Base-by-base conservation (phyloP, 257 asterid genomes). In the Solanum virginianum region DNA sequence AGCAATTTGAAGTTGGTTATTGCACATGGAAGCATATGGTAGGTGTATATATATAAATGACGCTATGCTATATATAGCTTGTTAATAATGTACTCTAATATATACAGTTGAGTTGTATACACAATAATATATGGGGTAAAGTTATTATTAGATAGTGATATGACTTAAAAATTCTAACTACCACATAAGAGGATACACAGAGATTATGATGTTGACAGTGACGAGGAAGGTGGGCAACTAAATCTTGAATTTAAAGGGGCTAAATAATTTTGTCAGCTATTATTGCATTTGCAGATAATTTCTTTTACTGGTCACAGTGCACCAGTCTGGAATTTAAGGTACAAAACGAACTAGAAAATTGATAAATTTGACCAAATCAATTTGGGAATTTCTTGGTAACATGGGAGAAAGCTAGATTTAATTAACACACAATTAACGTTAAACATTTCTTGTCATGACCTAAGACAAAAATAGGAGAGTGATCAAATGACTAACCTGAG, bases 21-120 rank as follows among this genome's bases (percentile, higher is more conserved):
- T 18, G 66, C 87, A 87, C 89, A 72, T 84, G 89, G 80, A 84
- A 49, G n/a, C 83, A 70, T 81, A 84, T 83, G 86, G 75, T 77
- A 43, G 86, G 86, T 65, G 79, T 1, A 68, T 66, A 24, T 36
- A 36, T 36, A 36, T 36, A 36, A 9, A 72, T 53, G 20, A 77
- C 26, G 26, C 17, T 77, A 16, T 8, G 26, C 82, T 51, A 70
- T 39, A 69, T 36, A 43, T 72, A 77, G 82, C 24, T 77, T 77
- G 47, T 77, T 26, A 15, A 51, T 77, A 26, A 51, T 77, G 65
- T 75, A 71, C 36, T 43, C 80, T 72, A 49, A 75, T 13, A 75
- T 51, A 51, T 4, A 49, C 15, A 77, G 24, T 26, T 26, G 17
- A 26, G 65, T 26, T 53, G 17, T 51, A 77, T 26, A 77, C 65